These are phyloP conservation scores for Pythium angustatum DNA, from an alignment of 352 stramenopile genomes.

Conservation along the genomic window DNA sequence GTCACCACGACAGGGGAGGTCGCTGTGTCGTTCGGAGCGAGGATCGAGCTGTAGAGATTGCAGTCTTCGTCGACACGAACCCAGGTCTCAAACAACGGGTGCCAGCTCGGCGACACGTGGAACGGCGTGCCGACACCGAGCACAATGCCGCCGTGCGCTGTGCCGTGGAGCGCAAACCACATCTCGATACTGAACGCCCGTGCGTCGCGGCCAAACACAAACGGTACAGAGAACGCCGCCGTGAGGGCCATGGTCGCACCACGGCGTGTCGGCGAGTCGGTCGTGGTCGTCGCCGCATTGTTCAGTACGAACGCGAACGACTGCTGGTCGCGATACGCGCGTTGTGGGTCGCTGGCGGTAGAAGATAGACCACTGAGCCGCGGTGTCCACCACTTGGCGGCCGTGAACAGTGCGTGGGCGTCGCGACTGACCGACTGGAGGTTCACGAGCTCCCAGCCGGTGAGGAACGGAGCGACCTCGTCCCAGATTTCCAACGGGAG, in stretches of 20 bases:
- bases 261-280: background rate
- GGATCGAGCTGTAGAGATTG: conserved; percentile 19
- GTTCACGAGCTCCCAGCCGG: conserved; percentile 29
- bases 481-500: conserved; percentile 26
- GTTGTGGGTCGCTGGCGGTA: background rate
- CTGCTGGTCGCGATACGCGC: conserved; percentile 10
- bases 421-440: conserved; percentile 14
- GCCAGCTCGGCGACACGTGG: conserved; percentile 30
- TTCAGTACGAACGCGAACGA: conserved; percentile 26
- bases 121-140: conserved; percentile 29
- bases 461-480: conserved; percentile 23
- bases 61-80: conserved; percentile 15
- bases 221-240: conserved; percentile 27
- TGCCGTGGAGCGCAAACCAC: conserved; percentile 21
- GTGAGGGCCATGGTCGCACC: conserved; percentile 7
- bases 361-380: background rate
- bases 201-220: conserved; percentile 29
- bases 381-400: conserved; percentile 16
- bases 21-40: background rate
- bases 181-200: conserved; percentile 26
- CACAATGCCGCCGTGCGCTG: conserved; percentile 15
- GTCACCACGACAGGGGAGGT: conserved; percentile 18
- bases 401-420: conserved; percentile 9
- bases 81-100: conserved; percentile 30
- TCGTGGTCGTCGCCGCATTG: conserved; percentile 12